phyloP scores from a whole-genome alignment of 2,329 filamentous ascomycete species.

The Ophidiomyces ophidiicola region DNA sequence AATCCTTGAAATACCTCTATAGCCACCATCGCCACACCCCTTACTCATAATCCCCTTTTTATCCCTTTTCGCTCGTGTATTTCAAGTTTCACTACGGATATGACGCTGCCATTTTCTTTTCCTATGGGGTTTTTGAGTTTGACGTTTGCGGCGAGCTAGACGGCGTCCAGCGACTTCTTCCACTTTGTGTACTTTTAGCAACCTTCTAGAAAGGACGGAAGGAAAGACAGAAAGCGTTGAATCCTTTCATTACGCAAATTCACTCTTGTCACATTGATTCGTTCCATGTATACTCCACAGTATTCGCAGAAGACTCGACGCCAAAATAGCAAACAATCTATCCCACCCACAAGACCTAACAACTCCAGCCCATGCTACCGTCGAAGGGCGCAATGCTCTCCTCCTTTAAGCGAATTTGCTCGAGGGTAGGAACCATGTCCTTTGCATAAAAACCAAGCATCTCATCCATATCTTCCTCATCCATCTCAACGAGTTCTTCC shows the following conservation, averaged over 20 bases:
- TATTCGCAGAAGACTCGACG: background rate
- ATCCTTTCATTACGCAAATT: background rate
- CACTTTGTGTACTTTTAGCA: conserved; percentile 9
- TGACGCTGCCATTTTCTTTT: conserved; percentile 4
- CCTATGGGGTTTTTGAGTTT: conserved; percentile 4
- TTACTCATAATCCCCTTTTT: background rate
- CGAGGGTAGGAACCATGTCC: conserved; percentile 17
- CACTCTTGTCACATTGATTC: background rate
- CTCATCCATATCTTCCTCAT: conserved; percentile 63
- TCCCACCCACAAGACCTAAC: conserved; percentile 1
- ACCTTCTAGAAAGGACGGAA: conserved; percentile 4
- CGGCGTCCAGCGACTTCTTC: conserved; percentile 6
- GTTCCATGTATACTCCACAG: background rate
- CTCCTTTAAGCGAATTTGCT: conserved; percentile 15
- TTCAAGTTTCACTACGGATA: conserved; percentile 4
- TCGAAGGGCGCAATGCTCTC: conserved; percentile 16
- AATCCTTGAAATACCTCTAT: conserved; percentile 36
- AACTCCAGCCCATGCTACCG: conserved; percentile 21
- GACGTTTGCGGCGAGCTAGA: conserved; percentile 2
- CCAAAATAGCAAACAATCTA: background rate
- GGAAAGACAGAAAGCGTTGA: conserved; percentile 2
- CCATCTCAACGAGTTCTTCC: conserved; percentile 65
- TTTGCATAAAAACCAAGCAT: conserved; percentile 54
- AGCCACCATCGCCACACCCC: background rate
- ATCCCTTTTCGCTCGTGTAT: background rate